Conservation (phyloP, 768 basidiomycete genomes). For the Suillus alpinus region DNA sequence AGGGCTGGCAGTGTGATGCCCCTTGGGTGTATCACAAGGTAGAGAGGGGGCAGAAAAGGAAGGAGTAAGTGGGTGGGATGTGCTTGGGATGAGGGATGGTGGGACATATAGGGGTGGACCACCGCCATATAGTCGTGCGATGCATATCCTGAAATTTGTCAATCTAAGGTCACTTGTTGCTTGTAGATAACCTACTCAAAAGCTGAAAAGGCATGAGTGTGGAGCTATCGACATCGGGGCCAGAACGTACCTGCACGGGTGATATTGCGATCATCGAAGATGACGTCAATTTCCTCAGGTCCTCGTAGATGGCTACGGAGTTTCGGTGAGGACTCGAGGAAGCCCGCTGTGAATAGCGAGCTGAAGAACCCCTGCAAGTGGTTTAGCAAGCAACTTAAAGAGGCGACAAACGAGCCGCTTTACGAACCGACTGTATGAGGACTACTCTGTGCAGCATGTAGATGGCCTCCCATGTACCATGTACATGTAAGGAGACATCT, state of each 20-base stretch:
- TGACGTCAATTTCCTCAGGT: slow-evolving; percentile 61
- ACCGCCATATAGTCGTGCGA: slow-evolving; percentile 84
- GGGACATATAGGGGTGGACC: slow-evolving; percentile 74
- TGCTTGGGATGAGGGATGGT: slow-evolving; percentile 60
- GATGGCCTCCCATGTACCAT: slow-evolving; percentile 64
- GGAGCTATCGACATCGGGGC: not conserved
- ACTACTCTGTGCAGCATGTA: slow-evolving; percentile 85
- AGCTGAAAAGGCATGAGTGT: slow-evolving; percentile 42
- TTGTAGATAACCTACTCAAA: slow-evolving; percentile 70
- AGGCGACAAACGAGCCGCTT: too few species aligned
- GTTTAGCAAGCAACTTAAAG: not conserved
- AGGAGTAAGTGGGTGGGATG: slow-evolving; percentile 68
- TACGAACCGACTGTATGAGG: slow-evolving; percentile 75
- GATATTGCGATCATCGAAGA: slow-evolving; percentile 85
- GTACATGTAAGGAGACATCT: slow-evolving; percentile 73
- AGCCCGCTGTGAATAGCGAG: slow-evolving; percentile 81
- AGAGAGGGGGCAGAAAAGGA: slow-evolving; percentile 44
- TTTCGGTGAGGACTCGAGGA: slow-evolving; percentile 52
- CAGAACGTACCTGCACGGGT: slow-evolving; percentile 70
- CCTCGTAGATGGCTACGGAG: slow-evolving; percentile 19
- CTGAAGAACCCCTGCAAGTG: slow-evolving; percentile 75
- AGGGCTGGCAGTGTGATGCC: slow-evolving; percentile 74
- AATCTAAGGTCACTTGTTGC: slow-evolving; percentile 4
- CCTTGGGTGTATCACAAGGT: slow-evolving; percentile 36
- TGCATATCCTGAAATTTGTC: slow-evolving; percentile 59